Base-by-base conservation (phyloP, 2,329 filamentous ascomycete genomes). In the Simplicillium aogashimaense region DNA sequence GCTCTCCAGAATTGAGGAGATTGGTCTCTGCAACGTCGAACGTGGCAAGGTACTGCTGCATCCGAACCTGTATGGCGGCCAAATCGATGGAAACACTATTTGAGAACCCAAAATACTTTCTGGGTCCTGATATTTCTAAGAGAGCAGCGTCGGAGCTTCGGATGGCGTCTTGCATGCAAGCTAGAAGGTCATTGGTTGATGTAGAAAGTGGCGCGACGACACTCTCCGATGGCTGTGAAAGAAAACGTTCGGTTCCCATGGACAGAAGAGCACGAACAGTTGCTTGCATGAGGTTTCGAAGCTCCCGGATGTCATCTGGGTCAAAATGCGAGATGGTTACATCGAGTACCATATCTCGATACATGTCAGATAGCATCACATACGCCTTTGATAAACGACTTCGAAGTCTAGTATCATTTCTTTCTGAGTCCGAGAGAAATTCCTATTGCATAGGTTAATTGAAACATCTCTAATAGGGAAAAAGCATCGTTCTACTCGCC, bases 271-370 rank as follows among this genome's bases (percentile, higher is more conserved):
- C 61, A 41, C 74, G 63, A 25, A 78, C 66, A 7, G 76, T 70
- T 14, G 59, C 68, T 45, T 78, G 75, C 39, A 77, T 64, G 3
- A 67, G 56, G 47, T 78, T 78, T 39, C 74, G 66, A 25, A 78
- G 55, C 5, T 60, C 56, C 30, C 59, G 55, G 15, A 75, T 59
- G 49, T 78, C 72, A 10, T 60, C 55, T 2, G 74, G 72, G 10
- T 55, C 56, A 42, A 77, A 72, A 1, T 67, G 61, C 1, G 72
- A 75, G 4, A 77, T 55, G 2, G 73, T 72, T n/a, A 76, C 63
- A 40, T 78, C 74, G 39, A 76, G 64, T 11, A 65, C 63, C 43
- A 78, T 64, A 47, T 79, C 75, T 52, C 74, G 64, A 43, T 74
- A 68, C 2, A 68, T 69, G 45, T 73, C 63, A 12, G 74, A 76